Percentiles rank a stretch among this genome's conserved stretches.
phyloP scores from a whole-genome alignment of 306 rosid genomes.

The Quercus bicolor region DNA sequence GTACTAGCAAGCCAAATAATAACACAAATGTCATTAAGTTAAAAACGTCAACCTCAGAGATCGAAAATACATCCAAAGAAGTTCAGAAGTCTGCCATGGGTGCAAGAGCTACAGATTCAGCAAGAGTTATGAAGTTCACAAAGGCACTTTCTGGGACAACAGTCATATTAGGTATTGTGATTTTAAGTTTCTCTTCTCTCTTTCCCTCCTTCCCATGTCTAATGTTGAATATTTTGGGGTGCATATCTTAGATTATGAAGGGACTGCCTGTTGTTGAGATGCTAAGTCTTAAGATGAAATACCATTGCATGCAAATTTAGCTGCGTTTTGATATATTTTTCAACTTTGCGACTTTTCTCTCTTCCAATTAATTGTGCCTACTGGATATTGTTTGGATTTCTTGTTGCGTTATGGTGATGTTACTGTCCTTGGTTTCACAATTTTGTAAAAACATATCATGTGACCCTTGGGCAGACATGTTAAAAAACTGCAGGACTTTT shows the following conservation, averaged over 20 bases:
- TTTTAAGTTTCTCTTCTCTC: slow-evolving; percentile 14
- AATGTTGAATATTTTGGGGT: background rate
- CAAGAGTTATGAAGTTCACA: slow-evolving; percentile 76
- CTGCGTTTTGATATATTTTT: background rate
- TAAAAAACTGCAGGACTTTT: background rate
- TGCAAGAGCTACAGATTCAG: slow-evolving; percentile 90
- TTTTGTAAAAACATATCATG: background rate
- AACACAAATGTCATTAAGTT: slow-evolving; percentile 42
- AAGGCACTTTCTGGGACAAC: slow-evolving; percentile 81
- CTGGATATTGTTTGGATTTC: background rate
- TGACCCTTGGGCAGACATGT: background rate
- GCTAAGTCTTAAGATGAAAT: background rate
- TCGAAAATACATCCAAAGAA: slow-evolving; percentile 47
- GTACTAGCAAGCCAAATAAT: slow-evolving; percentile 35
- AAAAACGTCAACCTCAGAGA: slow-evolving; percentile 35
- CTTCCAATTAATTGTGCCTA: background rate
- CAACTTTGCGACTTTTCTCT: background rate
- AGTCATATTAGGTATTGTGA: slow-evolving; percentile 58
- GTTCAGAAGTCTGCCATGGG: slow-evolving; percentile 54
- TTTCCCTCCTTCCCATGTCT: background rate
- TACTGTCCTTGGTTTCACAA: background rate
- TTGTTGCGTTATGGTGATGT: background rate
- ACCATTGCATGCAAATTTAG: background rate
- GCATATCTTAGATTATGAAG: background rate
- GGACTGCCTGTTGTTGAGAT: background rate